Conservation (phyloP, 345 rosid species). For the Sisymbrium altissimum region DNA sequence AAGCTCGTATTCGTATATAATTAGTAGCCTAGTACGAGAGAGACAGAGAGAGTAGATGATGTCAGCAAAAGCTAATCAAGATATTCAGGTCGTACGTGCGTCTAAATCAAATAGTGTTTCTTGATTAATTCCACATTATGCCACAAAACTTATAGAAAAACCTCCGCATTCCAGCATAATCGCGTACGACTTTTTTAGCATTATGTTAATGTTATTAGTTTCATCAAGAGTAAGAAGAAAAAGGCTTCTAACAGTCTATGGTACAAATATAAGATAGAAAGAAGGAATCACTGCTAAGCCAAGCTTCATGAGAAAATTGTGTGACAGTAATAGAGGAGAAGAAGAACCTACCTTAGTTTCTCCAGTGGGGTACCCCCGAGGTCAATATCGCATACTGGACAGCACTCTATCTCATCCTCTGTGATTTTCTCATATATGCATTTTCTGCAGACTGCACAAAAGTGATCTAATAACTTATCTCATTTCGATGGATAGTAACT, state of each 20-base stretch:
- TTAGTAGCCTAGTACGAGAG: conserved; percentile 1
- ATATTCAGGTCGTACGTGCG: neutral
- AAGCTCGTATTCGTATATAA: neutral
- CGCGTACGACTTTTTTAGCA: neutral
- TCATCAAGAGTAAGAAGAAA: neutral
- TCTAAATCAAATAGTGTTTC: neutral
- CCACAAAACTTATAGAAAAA: neutral
- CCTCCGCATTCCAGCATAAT: conserved; percentile 11
- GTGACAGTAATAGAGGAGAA: conserved; percentile 6
- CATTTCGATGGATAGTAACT: neutral
- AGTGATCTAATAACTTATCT: conserved; percentile 1
- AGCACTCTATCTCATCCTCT: conserved; percentile 69
- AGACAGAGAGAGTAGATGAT: neutral
- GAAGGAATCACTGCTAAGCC: neutral
- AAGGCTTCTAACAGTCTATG: neutral
- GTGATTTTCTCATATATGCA: conserved; percentile 75
- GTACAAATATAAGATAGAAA: neutral
- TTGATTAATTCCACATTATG: neutral
- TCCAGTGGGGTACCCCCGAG: conserved; percentile 82
- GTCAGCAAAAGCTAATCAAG: neutral
- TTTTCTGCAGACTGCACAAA: conserved; percentile 76
- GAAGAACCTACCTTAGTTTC: conserved; percentile 64
- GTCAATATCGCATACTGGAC: conserved; percentile 79
- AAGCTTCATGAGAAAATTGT: conserved; percentile 1
- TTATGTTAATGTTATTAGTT: neutral